Evolutionary conservation across 2,329 filamentous ascomycete species (phyloP), one percentile per base, ranked within the genome.

Genomic region (Claviceps sp.): DNA sequence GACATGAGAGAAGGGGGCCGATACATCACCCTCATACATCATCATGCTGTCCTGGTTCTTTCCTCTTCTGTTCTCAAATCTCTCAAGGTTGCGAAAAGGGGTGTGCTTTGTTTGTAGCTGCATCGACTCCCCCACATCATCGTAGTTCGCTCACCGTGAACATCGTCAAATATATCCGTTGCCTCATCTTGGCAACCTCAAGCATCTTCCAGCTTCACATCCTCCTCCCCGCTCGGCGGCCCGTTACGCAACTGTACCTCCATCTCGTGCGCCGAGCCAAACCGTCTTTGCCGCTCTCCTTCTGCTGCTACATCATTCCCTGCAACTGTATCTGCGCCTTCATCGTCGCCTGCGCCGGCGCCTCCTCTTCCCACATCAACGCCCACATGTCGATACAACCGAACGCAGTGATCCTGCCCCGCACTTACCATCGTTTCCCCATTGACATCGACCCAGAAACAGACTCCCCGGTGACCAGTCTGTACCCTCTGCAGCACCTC

Each of bases 401-500:
- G 69, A 43, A 81, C 71, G 36, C 67, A 69, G 52, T 72, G 67
- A 55, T 82, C 78, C 63, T 79, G 72, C 1, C 78, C 78, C 11
- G 72, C 74, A 56, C 74, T 81, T 26, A 74, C 77, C 74, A 82
- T 76, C 14, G 72, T 74, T 51, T 74, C 71, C 18, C 74, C 74
- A 56, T 75, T 66, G 3, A 79, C 72, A 56, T 85, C 81, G 26
- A 84, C 81, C 78, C 81, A 84, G 61, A 83, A 82, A 55, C 80
- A 81, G 30, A 82, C 77, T 20, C 77, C 78, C 37, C 72, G 65
- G 40, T 78, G 78, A 2, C 68, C 67, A 34, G 64, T 62, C 1
- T 48, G 20, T 8, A 83, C 68, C 14, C 76, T 72, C 72, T 96
- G 90, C 20, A 96, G 71, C 2, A 95, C 71, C 52, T 85, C 82